Conservation (phyloP, 2,329 filamentous ascomycete genomes). For the Zymoseptoria ardabiliae region DNA sequence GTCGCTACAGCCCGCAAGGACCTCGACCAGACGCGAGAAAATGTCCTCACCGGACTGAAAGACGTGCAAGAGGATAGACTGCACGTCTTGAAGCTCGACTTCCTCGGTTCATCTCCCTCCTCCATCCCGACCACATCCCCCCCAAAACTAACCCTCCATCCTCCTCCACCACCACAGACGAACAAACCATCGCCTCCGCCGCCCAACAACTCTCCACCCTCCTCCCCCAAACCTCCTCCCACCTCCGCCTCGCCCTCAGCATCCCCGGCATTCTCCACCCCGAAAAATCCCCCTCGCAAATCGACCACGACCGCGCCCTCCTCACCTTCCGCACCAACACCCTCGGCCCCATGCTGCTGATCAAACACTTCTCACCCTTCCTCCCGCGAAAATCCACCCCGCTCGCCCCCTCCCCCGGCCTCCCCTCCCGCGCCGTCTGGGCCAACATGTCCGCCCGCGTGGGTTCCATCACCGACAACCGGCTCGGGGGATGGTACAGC, state of each 20-base stretch:
- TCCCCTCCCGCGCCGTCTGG: conserved; percentile 53
- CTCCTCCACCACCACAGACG: conserved; percentile 41
- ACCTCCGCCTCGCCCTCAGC: conserved; percentile 62
- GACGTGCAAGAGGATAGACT: conserved; percentile 42
- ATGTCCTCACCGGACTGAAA: conserved; percentile 45
- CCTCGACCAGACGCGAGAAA: conserved; percentile 41
- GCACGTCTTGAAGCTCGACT: conserved; percentile 48
- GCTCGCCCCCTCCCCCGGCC: conserved; percentile 25
- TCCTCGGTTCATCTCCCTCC: conserved; percentile 42
- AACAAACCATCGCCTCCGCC: conserved; percentile 51
- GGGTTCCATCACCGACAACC: conserved; percentile 65
- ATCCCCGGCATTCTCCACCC: conserved; percentile 66
- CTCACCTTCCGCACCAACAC: conserved; percentile 67
- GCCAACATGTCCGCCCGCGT: conserved; percentile 73
- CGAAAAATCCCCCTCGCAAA: conserved; percentile 62
- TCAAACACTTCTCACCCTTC: conserved; percentile 67
- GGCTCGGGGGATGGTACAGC: conserved; percentile 70
- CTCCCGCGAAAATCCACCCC: conserved; percentile 53
- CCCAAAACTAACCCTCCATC: conserved; percentile 2
- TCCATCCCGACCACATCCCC: too few relatives aligned
- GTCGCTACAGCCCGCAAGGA: conserved; percentile 54
- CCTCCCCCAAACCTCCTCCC: conserved; percentile 36
- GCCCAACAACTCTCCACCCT: conserved; percentile 39
- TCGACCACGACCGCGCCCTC: conserved; percentile 55
- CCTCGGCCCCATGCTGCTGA: conserved; percentile 64